Evolutionary conservation across 495 filamentous ascomycete species (phyloP).

Genomic region (Podospora sp.): DNA sequence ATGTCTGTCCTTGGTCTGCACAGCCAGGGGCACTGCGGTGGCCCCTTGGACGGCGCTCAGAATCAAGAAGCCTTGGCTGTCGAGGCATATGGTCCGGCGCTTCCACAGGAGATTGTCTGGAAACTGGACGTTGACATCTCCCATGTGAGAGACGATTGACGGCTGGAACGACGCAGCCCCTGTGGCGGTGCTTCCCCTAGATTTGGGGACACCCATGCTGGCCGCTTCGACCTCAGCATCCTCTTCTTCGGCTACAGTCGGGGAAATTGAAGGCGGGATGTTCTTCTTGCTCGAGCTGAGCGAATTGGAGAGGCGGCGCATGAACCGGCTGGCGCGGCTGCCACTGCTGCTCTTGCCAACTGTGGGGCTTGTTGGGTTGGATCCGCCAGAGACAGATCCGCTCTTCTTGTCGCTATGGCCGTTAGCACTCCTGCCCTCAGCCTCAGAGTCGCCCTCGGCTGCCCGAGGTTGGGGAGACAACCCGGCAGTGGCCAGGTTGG

Average conservation of each 20-base stretch:
- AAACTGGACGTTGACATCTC: conserved; percentile 92
- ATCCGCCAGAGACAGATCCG: conserved; percentile 24
- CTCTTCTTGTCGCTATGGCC: conserved; percentile 23
- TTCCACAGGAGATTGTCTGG: conserved; percentile 93
- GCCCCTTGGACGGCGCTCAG: conserved; percentile 59
- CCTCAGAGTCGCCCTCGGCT: conserved; percentile 36
- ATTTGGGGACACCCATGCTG: conserved; percentile 25
- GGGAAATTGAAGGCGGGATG: conserved; percentile 55
- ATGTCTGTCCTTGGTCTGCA: conserved; percentile 48
- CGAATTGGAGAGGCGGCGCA: conserved; percentile 76
- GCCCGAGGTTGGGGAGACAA: conserved; percentile 39
- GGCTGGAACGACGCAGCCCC: conserved; percentile 32
- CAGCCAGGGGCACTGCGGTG: conserved; percentile 36
- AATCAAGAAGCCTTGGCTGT: conserved; percentile 75
- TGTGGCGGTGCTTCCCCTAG: conserved; percentile 35
- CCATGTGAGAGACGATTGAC: conserved; percentile 64
- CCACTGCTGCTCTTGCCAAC: conserved; percentile 57
- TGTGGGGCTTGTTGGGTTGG: conserved; percentile 29
- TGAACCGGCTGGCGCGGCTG: conserved; percentile 71
- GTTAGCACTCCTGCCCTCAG: conserved; percentile 28
- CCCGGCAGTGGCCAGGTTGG: conserved; percentile 5
- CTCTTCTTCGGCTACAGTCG: conserved; percentile 67
- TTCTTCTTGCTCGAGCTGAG: conserved; percentile 64
- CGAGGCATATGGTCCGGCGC: conserved; percentile 76
- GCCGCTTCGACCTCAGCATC: conserved; percentile 48